A percentile compares a stretch with the other conserved stretches of the same genome.
These are phyloP conservation scores for Torrubiellomyces zombiae DNA, from an alignment of 2,329 filamentous ascomycete genomes.

Conservation along the genomic window DNA sequence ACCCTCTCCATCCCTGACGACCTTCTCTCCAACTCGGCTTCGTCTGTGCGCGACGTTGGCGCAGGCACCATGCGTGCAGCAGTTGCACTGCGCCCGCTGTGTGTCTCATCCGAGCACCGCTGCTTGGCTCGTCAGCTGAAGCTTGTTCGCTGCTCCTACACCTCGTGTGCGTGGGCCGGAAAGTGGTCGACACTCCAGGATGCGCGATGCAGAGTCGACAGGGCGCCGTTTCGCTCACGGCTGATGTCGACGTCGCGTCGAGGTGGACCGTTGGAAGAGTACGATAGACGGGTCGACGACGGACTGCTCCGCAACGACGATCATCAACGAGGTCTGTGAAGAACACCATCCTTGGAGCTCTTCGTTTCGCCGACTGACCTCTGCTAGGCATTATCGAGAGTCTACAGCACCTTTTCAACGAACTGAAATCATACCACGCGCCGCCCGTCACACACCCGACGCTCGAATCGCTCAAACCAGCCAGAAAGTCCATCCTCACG, in stretches of 20 bases:
- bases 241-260: conserved; percentile 15
- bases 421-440: conserved; percentile 56
- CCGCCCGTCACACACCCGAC: conserved; percentile 62
- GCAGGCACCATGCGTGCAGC: too few relatives aligned
- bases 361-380: neutral
- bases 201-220: too few relatives aligned
- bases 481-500: conserved; percentile 36
- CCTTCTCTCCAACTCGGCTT: too few relatives aligned
- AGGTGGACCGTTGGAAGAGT: conserved; percentile 69
- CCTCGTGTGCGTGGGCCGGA: too few relatives aligned
- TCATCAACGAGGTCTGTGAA: conserved; percentile 61
- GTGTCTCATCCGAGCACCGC: too few relatives aligned
- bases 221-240: too few relatives aligned
- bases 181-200: too few relatives aligned
- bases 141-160: too few relatives aligned
- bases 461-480: conserved; percentile 48
- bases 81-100: too few relatives aligned
- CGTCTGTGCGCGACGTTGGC: too few relatives aligned
- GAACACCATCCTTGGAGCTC: neutral
- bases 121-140: too few relatives aligned
- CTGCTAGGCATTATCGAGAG: conserved; percentile 64
- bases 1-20: too few relatives aligned
- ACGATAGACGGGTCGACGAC: conserved; percentile 61
- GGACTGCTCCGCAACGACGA: conserved; percentile 71
- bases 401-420: conserved; percentile 77